Evolutionary conservation across 345 rosid genomes (phyloP).

Genomic region (Theobroma cacao): DNA sequence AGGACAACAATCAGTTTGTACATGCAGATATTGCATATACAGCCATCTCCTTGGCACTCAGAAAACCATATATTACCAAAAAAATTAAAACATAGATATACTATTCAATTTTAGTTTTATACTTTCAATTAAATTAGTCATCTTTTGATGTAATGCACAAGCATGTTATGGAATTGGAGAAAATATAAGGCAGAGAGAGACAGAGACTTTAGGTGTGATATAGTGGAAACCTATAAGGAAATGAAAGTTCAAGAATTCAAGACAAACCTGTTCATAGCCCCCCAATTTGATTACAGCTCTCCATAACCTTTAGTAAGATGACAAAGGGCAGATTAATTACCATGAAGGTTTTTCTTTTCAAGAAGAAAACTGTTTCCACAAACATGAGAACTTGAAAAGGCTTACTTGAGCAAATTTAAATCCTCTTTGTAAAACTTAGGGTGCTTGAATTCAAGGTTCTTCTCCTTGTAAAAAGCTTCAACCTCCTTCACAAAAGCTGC

Average conservation of each 20-base stretch:
- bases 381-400: background rate
- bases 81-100: background rate
- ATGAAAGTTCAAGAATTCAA: background rate
- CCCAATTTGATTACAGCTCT: conserved; percentile 64
- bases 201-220: background rate
- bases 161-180: background rate
- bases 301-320: conserved; percentile 42
- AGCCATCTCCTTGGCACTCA: background rate
- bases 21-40: background rate
- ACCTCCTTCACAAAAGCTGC: conserved; percentile 55
- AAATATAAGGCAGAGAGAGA: background rate
- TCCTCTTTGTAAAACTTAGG: conserved; percentile 72
- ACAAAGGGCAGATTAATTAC: background rate
- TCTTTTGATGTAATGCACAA: background rate
- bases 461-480: conserved; percentile 48
- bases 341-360: background rate
- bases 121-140: background rate
- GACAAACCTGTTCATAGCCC: conserved; percentile 65
- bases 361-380: background rate
- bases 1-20: background rate
- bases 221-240: background rate
- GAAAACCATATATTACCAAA: background rate
- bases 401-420: conserved; percentile 58
- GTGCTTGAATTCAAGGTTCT: conserved; percentile 51
- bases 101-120: background rate